These are phyloP conservation scores for Trametes sp. DNA, from an alignment of 1,284 basidiomycete species.

Conservation along the genomic window DNA sequence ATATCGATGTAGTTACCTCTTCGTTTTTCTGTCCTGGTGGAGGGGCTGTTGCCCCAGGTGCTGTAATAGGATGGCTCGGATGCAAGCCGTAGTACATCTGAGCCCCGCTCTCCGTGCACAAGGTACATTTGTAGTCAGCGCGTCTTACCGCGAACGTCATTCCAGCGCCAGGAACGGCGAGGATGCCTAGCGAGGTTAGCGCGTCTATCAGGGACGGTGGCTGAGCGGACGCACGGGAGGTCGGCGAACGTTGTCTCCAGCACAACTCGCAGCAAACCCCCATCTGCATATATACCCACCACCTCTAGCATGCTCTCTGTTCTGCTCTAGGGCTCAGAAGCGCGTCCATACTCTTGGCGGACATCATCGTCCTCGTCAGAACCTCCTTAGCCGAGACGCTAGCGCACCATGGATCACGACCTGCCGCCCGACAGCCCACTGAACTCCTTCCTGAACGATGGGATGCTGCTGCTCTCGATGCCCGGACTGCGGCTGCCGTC, in stretches of 20 bases:
- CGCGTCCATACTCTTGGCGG: not conserved
- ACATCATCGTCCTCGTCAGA: constrained; percentile 5
- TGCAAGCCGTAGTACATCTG: not conserved
- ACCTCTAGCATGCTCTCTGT: not conserved
- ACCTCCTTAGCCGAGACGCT: constrained; percentile 14
- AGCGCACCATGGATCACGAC: constrained; percentile 36
- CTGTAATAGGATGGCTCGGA: not conserved
- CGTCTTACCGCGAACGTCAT: not conserved
- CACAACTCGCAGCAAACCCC: not conserved
- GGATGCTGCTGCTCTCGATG: constrained; percentile 44
- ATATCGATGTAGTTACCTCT: too few relatives aligned
- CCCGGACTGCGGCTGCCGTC: constrained; percentile 37
- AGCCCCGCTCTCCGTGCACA: not conserved
- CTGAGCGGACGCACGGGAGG: not conserved
- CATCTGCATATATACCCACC: not conserved
- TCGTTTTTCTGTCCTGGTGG: too few relatives aligned
- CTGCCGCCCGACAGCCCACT: constrained; percentile 43
- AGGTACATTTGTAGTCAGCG: not conserved
- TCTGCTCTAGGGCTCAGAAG: not conserved
- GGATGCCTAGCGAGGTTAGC: constrained; percentile 4
- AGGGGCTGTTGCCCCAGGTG: not conserved
- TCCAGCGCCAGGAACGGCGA: not conserved
- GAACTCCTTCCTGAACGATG: constrained; percentile 44
- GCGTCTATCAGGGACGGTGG: constrained; percentile 15
- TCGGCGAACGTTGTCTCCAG: not conserved